These are phyloP conservation scores for Ganoderma lucidum DNA, from an alignment of 1,284 basidiomycete genomes.

Conservation along the genomic window DNA sequence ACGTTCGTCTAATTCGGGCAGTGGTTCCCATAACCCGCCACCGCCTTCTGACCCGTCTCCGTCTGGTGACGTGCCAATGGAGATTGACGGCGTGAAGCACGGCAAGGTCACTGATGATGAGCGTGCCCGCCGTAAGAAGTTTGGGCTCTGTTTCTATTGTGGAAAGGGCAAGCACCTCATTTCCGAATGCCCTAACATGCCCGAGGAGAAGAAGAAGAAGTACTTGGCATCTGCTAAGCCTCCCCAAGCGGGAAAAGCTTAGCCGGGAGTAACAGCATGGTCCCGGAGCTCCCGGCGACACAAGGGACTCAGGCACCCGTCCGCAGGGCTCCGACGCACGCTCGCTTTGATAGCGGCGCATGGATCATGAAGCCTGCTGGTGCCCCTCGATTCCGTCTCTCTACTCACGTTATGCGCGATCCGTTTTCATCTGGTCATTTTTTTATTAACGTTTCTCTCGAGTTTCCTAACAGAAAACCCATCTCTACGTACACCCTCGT, in stretches of 20 bases:
- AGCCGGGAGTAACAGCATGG: no score
- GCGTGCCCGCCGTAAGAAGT: background rate
- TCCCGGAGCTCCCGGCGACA: background rate
- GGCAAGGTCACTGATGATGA: background rate
- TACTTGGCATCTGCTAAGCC: no score
- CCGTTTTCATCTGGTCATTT: conserved; percentile 41
- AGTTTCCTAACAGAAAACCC: conserved; percentile 41
- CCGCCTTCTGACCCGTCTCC: background rate
- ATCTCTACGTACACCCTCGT: conserved; percentile 43
- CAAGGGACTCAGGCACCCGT: background rate
- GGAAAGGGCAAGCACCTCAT: background rate
- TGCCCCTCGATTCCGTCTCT: conserved; percentile 24
- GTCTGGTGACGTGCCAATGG: background rate
- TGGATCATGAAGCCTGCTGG: background rate
- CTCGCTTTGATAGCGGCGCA: conserved; percentile 11
- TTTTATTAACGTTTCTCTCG: conserved; percentile 43
- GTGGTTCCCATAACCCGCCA: background rate
- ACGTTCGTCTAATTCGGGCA: background rate
- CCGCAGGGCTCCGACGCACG: conserved; percentile 24
- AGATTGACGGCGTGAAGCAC: background rate
- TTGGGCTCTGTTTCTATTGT: background rate
- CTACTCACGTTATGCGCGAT: conserved; percentile 22
- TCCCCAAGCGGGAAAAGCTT: no score
- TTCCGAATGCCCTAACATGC: background rate
- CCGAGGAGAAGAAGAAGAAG: background rate